Evolutionary conservation across 257 asterid species (phyloP), one percentile per base, ranked within the genome.

Genomic region (Anisodus tanguticus): DNA sequence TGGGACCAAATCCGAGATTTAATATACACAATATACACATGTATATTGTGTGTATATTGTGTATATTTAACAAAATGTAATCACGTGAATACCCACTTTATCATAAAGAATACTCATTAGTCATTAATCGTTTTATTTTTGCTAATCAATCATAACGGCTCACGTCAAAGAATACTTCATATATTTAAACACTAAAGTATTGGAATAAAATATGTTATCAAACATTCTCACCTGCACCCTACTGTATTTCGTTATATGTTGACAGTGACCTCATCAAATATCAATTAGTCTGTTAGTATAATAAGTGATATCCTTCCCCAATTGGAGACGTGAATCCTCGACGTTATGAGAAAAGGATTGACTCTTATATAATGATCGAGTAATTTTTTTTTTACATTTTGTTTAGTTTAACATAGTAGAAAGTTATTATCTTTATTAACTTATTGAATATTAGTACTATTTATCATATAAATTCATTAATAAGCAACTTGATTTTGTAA

Each of bases 71-170:
- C n/a, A n/a, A 17, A 58, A 59, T 17, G 26, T 59, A 59, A 59
- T 16, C 64, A 59, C 26, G 8, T 59, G 10, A 59, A 59, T 59
- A 59, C 8, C 64, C 64, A 16, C 64, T 59, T 59, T 17, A 5
- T 59, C 9, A 7, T 17, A 59, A 59, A 59, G 26, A 17, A 59
- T 59, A 59, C 31, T 16, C 64, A 59, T 1, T 17, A 49, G 9
- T 12, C 3, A 16, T 16, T 22, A 22, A 53, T 7, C 31, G 0
- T 11, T 76, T 71, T 35, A 39, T 53, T 43, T 49, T 87, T 79
- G 87, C 74, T 83, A 58, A 19, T 85, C 86, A 83, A 79, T 83
- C 79, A 41, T 39, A 83, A 62, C 53, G 74, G 80, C 59, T 53
- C 62, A 19, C 11, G 77, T 43, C 70, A 49, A 47, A 35, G 22